Evolutionary conservation across 108 stramenopile species (phyloP), one percentile per base, ranked within the genome.

Genomic region (Aurantiochytrium sp.): DNA sequence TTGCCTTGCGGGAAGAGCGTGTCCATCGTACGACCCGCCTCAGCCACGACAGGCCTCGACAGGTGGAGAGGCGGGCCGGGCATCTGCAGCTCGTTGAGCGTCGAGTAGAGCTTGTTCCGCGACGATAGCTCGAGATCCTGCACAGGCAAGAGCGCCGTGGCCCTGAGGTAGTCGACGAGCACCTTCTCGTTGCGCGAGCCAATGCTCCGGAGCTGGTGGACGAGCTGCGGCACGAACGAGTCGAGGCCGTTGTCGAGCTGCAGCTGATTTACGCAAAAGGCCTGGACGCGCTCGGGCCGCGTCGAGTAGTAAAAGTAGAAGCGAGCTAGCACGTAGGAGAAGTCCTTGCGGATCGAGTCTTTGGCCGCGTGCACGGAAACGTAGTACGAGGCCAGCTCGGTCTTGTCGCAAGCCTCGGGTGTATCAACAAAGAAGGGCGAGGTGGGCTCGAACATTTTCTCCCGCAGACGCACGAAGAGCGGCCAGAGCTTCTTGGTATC

Each of bases 401-500:
- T 81, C 19, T 48, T 6, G 45, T 81, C 73, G 4, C 45, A 6
- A 5, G 73, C 42, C 1, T 41, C 6, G 30, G n/a, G 73, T 21
- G 36, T 48, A 24, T 41, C 73, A 37, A 81, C 10, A 30, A 81
- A 81, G 73, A 81, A 42, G 32, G 24, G 73, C 73, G 73, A 81
- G n/a, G 42, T 48, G 73, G 39, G 42, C 73, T 41, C 39, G 3
- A 81, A 81, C 45, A 81, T 48, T 21, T 81, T 41, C 17, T 81
- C 73, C 21, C 73, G 39, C 42, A 81, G 73, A 6, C 73, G 73
- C 21, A 81, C 45, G 32, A 27, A 81, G 10, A 81, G 32, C 50
- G 73, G 73, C 73, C 73, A 81, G 17, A 81, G 39, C 73, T 81
- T 81, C 6, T n/a, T 22, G 21, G 73, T 81, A 30, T 81, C 73